Evolutionary conservation across 495 filamentous ascomycete genomes (phyloP).

Genomic region (Penicillium alfredii): DNA sequence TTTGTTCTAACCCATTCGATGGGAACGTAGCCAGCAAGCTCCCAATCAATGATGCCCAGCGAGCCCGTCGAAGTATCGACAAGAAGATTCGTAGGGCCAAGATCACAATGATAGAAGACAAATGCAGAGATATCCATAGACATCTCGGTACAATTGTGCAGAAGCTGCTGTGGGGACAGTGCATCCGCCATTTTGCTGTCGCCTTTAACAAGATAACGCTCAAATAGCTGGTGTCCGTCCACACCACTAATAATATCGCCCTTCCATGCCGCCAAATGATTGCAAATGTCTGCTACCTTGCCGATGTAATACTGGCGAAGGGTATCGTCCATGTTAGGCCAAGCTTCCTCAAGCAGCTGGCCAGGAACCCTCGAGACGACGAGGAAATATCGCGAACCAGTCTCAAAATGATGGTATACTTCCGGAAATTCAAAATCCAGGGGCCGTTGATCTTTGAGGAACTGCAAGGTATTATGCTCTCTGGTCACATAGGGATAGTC

Average conservation of each 20-base stretch:
- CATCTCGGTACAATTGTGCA: slow-evolving; percentile 13
- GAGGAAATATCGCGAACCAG: slow-evolving; percentile 5
- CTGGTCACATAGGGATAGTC: slow-evolving; percentile 6
- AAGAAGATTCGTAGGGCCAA: slow-evolving; percentile 30
- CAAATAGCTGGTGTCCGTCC: slow-evolving; percentile 4
- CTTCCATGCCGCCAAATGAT: slow-evolving; percentile 2
- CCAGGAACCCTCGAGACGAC: slow-evolving; percentile 8
- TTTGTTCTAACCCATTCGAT: slow-evolving; percentile 30
- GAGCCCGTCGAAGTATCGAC: slow-evolving; percentile 18
- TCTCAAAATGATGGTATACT: slow-evolving; percentile 4
- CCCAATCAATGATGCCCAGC: slow-evolving; percentile 33
- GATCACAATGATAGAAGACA: slow-evolving; percentile 33
- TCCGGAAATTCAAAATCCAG: slow-evolving; percentile 2
- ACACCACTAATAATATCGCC: slow-evolving; percentile 5
- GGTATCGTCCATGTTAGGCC: slow-evolving; percentile 9
- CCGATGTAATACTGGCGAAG: slow-evolving; percentile 7
- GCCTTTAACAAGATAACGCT: slow-evolving; percentile 6
- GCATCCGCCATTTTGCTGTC: slow-evolving; percentile 2
- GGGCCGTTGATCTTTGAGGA: slow-evolving; percentile 8
- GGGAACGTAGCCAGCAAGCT: slow-evolving; percentile 26
- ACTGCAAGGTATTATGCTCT: slow-evolving; percentile 7
- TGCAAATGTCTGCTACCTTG: slow-evolving; percentile 8
- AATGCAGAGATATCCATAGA: slow-evolving; percentile 25
- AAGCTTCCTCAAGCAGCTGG: slow-evolving; percentile 7
- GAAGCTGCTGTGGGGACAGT: slow-evolving; percentile 7